Evolutionary conservation across 352 stramenopile species (phyloP).

Genomic region (Nothophytophthora sp.): DNA sequence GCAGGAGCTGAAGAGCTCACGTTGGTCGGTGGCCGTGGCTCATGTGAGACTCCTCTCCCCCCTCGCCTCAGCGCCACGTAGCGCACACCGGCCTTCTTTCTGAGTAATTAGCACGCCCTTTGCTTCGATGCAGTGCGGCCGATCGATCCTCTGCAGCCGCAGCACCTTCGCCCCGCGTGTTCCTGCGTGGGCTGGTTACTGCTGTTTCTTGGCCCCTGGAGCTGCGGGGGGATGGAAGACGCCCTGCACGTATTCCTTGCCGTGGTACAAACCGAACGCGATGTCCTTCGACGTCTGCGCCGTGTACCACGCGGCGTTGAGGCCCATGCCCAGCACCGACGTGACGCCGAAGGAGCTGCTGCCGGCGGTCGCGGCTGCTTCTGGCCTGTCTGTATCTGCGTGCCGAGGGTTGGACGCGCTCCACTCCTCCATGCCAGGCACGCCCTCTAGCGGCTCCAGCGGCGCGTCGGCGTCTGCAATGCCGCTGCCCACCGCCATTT

Average conservation of each 20-base stretch:
- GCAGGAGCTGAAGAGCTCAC: too few relatives aligned
- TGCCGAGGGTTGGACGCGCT: conserved; percentile 11
- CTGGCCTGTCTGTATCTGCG: conserved; percentile 1
- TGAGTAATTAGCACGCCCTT: too few relatives aligned
- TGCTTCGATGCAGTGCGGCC: too few relatives aligned
- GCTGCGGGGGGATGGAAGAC: conserved; percentile 24
- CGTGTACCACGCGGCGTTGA: conserved; percentile 44
- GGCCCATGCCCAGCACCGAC: conserved; percentile 34
- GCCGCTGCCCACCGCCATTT: conserved; percentile 46
- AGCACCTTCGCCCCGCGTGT: neutral
- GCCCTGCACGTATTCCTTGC: conserved; percentile 39
- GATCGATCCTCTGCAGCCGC: neutral
- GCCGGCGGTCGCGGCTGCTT: conserved; percentile 2
- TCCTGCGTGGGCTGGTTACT: conserved; percentile 1
- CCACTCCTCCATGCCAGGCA: conserved; percentile 28
- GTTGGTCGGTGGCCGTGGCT: too few relatives aligned
- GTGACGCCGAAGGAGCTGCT: conserved; percentile 3
- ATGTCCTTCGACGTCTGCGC: conserved; percentile 47
- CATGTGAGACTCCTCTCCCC: too few relatives aligned
- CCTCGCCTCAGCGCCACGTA: too few relatives aligned
- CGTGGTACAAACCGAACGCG: conserved; percentile 41
- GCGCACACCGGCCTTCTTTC: too few relatives aligned
- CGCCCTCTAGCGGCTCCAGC: conserved; percentile 36
- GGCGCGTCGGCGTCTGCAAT: conserved; percentile 24
- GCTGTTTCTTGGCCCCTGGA: conserved; percentile 20